phyloP scores from a whole-genome alignment of 75 land plant species.

The Ceratopteris richardii region DNA sequence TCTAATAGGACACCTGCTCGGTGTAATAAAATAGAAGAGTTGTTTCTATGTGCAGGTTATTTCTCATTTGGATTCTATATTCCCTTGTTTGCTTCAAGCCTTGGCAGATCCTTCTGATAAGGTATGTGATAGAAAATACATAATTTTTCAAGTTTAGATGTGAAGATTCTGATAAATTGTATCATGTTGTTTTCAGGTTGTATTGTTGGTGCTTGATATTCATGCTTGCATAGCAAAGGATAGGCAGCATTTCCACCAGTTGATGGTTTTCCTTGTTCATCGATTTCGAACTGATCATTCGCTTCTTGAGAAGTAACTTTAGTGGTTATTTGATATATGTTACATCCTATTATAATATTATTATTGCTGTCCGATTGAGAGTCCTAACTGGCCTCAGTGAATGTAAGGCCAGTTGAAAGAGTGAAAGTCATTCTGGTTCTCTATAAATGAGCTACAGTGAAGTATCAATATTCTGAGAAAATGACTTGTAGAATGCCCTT shows the following conservation, averaged over 20 bases:
- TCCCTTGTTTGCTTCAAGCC: constrained; percentile 64
- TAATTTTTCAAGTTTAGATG: no score
- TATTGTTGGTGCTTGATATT: constrained; percentile 81
- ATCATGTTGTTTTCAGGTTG: constrained; percentile 48
- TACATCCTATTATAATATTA: no score
- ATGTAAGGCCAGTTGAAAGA: no score
- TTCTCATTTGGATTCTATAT: constrained; percentile 56
- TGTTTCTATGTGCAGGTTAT: constrained; percentile 95
- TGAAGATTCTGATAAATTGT: no score
- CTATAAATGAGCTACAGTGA: no score
- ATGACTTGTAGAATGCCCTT: no score
- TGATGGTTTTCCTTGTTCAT: constrained; percentile 67
- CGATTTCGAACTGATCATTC: constrained; percentile 60
- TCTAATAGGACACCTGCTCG: no score
- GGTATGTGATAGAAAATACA: constrained; percentile 31
- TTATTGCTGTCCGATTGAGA: no score
- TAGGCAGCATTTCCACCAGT: constrained; percentile 58
- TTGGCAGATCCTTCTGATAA: constrained; percentile 92
- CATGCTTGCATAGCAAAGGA: constrained; percentile 96
- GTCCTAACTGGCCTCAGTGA: no score
- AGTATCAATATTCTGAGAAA: no score
- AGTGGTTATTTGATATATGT: background rate
- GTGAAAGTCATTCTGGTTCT: no score
- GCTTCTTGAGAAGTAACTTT: constrained; percentile 82
- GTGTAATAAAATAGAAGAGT: no score